Percentiles rank a stretch among this genome's conserved stretches.
Conservation (phyloP, 1,284 basidiomycete genomes). For the Porogramme epimiltina region DNA sequence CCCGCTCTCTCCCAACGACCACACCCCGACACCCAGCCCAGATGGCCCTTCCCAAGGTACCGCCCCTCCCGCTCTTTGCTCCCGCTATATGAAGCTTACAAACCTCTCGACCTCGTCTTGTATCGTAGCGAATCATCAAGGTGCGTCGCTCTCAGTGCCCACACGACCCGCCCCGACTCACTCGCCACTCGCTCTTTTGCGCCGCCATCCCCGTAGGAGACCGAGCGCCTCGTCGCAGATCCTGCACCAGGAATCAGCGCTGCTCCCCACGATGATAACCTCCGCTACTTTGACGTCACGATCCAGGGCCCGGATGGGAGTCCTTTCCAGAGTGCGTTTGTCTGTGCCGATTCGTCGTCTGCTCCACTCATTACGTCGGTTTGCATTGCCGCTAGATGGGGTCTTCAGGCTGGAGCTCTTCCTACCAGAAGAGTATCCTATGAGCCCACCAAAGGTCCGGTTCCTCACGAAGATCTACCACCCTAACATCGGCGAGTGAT, state of each 20-base stretch:
- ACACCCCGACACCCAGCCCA: constrained; percentile 2
- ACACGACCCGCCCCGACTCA: constrained; percentile 15
- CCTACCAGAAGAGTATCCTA: constrained; percentile 98
- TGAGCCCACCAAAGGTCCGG: constrained; percentile 98
- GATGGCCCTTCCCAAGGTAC: constrained; percentile 26
- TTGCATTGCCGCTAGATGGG: constrained; percentile 63
- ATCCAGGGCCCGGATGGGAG: constrained; percentile 94
- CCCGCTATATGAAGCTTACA: not conserved
- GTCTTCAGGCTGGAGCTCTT: constrained; percentile 96
- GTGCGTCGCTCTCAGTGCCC: constrained; percentile 31
- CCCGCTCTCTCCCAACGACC: constrained; percentile 6
- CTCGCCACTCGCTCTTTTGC: not conserved
- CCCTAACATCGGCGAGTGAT: constrained; percentile 90
- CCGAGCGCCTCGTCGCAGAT: constrained; percentile 93
- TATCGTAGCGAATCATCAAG: constrained; percentile 56
- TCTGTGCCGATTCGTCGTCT: constrained; percentile 3
- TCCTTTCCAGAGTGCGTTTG: constrained; percentile 86
- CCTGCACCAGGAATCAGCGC: constrained; percentile 96
- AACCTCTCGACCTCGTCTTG: not conserved
- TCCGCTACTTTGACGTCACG: constrained; percentile 98
- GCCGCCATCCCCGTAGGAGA: constrained; percentile 67
- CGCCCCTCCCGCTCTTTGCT: not conserved
- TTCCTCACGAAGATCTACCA: constrained; percentile 99
- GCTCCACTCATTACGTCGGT: not conserved
- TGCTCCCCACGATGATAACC: constrained; percentile 93